Base-by-base conservation (phyloP, 2,329 filamentous ascomycete species). In the Talaromyces marneffei region DNA sequence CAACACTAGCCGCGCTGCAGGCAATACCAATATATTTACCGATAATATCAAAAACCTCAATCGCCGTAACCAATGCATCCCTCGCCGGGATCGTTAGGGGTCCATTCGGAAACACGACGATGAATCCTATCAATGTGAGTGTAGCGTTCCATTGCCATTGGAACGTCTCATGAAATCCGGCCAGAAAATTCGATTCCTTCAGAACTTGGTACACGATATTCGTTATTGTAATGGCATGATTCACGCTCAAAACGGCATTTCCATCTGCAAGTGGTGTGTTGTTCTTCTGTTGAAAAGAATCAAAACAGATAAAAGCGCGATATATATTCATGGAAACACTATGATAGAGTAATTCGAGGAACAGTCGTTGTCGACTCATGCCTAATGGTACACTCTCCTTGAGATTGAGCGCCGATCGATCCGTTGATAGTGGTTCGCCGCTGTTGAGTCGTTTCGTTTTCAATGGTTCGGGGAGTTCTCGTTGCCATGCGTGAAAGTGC, bases 121-220 rank as follows among this genome's bases (percentile, higher is more conserved):
- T 44, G 23, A 58, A 62, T 0, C 55, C 60, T 14, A 62, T 40
- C 16, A 62, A 39, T 23, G 60, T 59, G 3, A 62, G 27, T 9
- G 55, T 58, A 5, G 60, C 60, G n/a, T 62, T 62, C 60, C 60
- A 62, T 40, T 58, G 55, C 60, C 60, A 62, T 23, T 62, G 60
- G 16, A 62, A 62, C 4, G 48, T 57, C 18, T 62, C 60, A 14
- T 59, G 56, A 4, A 58, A 59, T 1, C 60, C 60, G 1, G 46
- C 31, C 7, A 62, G 27, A 10, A 40, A 35, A 29, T 62, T 55
- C 7, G 60, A 55, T 16, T 54, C 50, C 16, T 53, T 58, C 12
- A 62, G 2, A 16, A 29, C 55, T 33, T 62, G 55, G 12, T 62
- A 33, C 6, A 62, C 27, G 8, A 62, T 62, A 23, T 58, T 62